A percentile compares a stretch with the other conserved stretches of the same genome.
Evolutionary conservation across 2,329 filamentous ascomycete species (phyloP).

Genomic region (Fusarium bactridioides): DNA sequence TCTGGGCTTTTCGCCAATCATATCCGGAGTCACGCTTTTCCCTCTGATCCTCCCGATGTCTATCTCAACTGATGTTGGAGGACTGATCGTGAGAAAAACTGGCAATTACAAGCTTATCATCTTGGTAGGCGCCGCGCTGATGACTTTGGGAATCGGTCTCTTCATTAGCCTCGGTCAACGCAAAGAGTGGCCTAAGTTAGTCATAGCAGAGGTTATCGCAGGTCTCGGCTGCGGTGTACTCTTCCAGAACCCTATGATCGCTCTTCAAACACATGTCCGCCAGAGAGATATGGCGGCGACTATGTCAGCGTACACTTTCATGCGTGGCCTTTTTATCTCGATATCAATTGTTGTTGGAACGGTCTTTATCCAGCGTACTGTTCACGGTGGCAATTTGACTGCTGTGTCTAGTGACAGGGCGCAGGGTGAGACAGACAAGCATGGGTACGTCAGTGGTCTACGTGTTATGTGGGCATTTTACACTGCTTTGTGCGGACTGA

Average conservation of each 20-base stretch:
- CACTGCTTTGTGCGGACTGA: slow-evolving; percentile 19
- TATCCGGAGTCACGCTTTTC: slow-evolving; percentile 78
- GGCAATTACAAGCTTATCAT: slow-evolving; percentile 71
- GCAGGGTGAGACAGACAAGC: slow-evolving; percentile 9
- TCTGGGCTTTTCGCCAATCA: slow-evolving; percentile 70
- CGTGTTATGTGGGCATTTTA: slow-evolving; percentile 36
- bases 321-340: slow-evolving; percentile 72
- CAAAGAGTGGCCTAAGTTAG: slow-evolving; percentile 60
- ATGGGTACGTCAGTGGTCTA: slow-evolving; percentile 25
- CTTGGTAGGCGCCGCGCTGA: slow-evolving; percentile 62
- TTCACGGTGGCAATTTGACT: slow-evolving; percentile 26
- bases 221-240: slow-evolving; percentile 71
- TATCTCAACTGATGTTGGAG: slow-evolving; percentile 63
- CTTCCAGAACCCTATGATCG: slow-evolving; percentile 75
- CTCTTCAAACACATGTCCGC: slow-evolving; percentile 69
- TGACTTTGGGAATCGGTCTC: slow-evolving; percentile 70
- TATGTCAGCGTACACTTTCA: slow-evolving; percentile 71
- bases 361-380: slow-evolving; percentile 69
- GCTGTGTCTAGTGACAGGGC: slow-evolving; percentile 1
- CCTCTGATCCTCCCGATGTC: slow-evolving; percentile 74
- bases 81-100: slow-evolving; percentile 66
- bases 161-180: slow-evolving; percentile 66
- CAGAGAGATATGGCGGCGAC: slow-evolving; percentile 70
- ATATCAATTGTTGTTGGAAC: slow-evolving; percentile 75
- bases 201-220: slow-evolving; percentile 68